phyloP scores from a whole-genome alignment of 768 basidiomycete species.

The Sutorius australiensis region DNA sequence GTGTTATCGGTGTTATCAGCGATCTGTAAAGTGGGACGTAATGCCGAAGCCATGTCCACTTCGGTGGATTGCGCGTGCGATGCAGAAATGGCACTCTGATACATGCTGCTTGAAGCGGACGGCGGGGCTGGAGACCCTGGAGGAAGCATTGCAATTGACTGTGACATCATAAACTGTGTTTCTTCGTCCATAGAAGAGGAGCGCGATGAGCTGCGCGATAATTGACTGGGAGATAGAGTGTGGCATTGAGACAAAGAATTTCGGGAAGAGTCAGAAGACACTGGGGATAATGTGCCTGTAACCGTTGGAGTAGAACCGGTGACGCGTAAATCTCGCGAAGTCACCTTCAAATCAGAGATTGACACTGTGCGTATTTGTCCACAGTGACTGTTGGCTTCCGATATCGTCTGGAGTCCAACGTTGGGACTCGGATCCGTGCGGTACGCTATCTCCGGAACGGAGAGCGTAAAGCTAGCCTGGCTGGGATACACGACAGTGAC shows the following conservation, averaged over 20 bases:
- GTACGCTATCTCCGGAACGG: slow-evolving; percentile 56
- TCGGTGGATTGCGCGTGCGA: slow-evolving; percentile 1
- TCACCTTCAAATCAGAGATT: slow-evolving; percentile 54
- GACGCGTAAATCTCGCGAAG: slow-evolving; percentile 42
- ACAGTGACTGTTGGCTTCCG: slow-evolving; percentile 14
- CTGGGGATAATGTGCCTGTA: slow-evolving; percentile 26
- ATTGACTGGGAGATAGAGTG: slow-evolving; percentile 3
- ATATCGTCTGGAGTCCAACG: slow-evolving; percentile 20
- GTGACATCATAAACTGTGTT: slow-evolving; percentile 64
- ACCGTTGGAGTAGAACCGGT: slow-evolving; percentile 13
- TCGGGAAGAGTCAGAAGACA: slow-evolving; percentile 20
- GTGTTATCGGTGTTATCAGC: neutral
- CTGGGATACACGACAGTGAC: slow-evolving; percentile 67
- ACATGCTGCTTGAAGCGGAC: slow-evolving; percentile 66
- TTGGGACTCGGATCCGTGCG: slow-evolving; percentile 36
- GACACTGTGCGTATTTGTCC: slow-evolving; percentile 46
- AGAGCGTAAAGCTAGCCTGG: slow-evolving; percentile 58
- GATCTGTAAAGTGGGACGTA: neutral
- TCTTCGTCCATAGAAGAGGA: slow-evolving; percentile 65
- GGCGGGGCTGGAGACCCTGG: slow-evolving; percentile 42
- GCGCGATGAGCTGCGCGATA: slow-evolving; percentile 50
- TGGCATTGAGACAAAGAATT: slow-evolving; percentile 6
- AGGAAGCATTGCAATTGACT: slow-evolving; percentile 65
- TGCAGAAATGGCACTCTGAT: slow-evolving; percentile 66
- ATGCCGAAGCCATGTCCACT: neutral